phyloP scores from a whole-genome alignment of 768 basidiomycete genomes.

The Russula dissimulans region DNA sequence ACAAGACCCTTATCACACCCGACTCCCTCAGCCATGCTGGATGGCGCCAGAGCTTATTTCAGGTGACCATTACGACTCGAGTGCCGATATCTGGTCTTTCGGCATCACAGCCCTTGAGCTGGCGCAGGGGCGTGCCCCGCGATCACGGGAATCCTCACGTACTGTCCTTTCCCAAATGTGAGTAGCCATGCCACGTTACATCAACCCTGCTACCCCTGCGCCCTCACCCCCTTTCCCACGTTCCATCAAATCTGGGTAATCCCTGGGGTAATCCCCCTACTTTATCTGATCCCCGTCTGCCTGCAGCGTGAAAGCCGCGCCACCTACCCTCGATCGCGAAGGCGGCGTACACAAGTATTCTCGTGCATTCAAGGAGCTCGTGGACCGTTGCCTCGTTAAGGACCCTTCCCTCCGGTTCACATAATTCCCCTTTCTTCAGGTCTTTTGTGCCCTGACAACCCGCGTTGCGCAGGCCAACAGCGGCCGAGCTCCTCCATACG shows the following conservation, averaged over 20 bases:
- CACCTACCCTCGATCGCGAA: conserved; percentile 69
- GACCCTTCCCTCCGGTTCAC: conserved; percentile 68
- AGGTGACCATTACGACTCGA: conserved; percentile 72
- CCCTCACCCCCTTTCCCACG: background rate
- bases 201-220: background rate
- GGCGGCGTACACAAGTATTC: conserved; percentile 69
- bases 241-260: background rate
- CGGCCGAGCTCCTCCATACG: conserved; percentile 64
- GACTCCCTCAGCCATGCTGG: conserved; percentile 66
- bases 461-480: conserved; percentile 52
- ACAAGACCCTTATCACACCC: background rate
- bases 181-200: conserved; percentile 18
- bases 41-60: conserved; percentile 95
- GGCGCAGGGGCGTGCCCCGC: conserved; percentile 79
- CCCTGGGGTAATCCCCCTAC: background rate
- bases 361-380: conserved; percentile 71
- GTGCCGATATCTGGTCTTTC: conserved; percentile 94
- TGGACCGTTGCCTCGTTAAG: conserved; percentile 76
- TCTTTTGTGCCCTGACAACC: background rate
- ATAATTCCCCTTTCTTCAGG: background rate
- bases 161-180: conserved; percentile 69
- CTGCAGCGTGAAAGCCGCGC: conserved; percentile 58
- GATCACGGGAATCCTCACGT: conserved; percentile 64
- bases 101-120: conserved; percentile 93
- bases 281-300: background rate